phyloP scores from a whole-genome alignment of 345 rosid species.

The Arabis hirsuta region DNA sequence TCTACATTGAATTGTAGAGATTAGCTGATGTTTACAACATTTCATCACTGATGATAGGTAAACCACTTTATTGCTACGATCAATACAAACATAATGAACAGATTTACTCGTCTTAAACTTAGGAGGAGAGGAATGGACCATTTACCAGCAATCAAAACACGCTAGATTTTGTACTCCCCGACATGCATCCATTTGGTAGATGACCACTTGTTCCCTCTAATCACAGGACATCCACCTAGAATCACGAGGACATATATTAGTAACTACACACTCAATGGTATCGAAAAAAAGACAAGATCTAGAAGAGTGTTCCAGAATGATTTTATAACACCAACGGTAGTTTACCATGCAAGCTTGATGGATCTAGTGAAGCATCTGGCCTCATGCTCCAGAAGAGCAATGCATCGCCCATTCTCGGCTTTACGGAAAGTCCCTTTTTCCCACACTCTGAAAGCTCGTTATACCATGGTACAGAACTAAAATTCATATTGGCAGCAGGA shows the following conservation, averaged over 20 bases:
- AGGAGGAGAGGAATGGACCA: not conserved
- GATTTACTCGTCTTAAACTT: not conserved
- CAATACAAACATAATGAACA: conserved; percentile 1
- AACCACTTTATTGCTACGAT: not conserved
- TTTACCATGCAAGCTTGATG: conserved; percentile 89
- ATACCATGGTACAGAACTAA: conserved; percentile 74
- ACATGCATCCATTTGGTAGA: conserved; percentile 95
- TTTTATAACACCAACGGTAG: not conserved
- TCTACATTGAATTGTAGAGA: not conserved
- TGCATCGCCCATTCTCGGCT: conserved; percentile 89
- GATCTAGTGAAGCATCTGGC: conserved; percentile 85
- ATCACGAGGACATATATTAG: conserved; percentile 20
- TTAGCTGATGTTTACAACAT: conserved; percentile 19
- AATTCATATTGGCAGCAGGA: conserved; percentile 69
- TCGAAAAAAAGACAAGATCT: conserved; percentile 9
- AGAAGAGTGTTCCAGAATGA: not conserved
- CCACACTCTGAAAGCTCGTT: conserved; percentile 87
- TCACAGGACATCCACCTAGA: conserved; percentile 90
- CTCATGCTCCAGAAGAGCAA: conserved; percentile 92
- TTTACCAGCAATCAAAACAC: conserved; percentile 15
- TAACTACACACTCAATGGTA: conserved; percentile 14
- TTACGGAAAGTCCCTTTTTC: conserved; percentile 70
- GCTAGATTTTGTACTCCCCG: conserved; percentile 59
- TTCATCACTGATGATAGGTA: not conserved
- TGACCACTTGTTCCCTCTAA: conserved; percentile 93